phyloP scores from a whole-genome alignment of 2,329 filamentous ascomycete genomes.

The Aspergillus ustus region DNA sequence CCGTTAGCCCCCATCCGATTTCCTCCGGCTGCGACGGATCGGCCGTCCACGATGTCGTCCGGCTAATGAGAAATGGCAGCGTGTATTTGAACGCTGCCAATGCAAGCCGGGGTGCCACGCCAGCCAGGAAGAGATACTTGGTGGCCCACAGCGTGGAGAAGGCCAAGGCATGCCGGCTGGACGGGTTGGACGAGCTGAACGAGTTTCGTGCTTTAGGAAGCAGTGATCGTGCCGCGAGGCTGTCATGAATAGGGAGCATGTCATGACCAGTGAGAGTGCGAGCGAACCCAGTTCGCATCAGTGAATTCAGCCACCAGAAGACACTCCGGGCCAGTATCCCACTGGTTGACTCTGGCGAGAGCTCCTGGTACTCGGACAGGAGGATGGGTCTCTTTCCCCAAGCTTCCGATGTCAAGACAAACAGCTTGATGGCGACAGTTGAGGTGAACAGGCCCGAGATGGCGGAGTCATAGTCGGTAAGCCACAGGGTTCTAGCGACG shows the following conservation, averaged over 20 bases:
- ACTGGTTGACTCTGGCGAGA: conserved; percentile 28
- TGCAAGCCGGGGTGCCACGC: background rate
- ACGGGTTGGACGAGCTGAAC: background rate
- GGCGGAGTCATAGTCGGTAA: conserved; percentile 29
- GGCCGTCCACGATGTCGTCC: background rate
- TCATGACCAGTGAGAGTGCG: background rate
- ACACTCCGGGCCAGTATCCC: conserved; percentile 34
- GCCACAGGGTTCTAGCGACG: conserved; percentile 45
- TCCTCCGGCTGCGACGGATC: background rate
- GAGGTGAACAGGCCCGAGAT: conserved; percentile 44
- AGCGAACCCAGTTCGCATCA: background rate
- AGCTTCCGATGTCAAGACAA: conserved; percentile 49
- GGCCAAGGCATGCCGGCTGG: conserved; percentile 1
- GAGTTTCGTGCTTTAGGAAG: background rate
- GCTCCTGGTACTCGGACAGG: conserved; percentile 17
- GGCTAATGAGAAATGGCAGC: background rate
- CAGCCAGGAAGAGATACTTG: background rate
- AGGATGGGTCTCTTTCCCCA: conserved; percentile 43
- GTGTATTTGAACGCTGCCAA: conserved; percentile 1
- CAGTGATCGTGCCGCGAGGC: background rate
- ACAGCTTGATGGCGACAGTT: conserved; percentile 43
- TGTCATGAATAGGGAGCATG: background rate
- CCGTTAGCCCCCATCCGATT: background rate
- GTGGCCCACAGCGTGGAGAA: background rate
- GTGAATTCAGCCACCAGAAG: conserved; percentile 44